A percentile compares a stretch with the other conserved stretches of the same genome.
phyloP scores from a whole-genome alignment of 2,329 filamentous ascomycete genomes.

The Corinectria fuckeliana region DNA sequence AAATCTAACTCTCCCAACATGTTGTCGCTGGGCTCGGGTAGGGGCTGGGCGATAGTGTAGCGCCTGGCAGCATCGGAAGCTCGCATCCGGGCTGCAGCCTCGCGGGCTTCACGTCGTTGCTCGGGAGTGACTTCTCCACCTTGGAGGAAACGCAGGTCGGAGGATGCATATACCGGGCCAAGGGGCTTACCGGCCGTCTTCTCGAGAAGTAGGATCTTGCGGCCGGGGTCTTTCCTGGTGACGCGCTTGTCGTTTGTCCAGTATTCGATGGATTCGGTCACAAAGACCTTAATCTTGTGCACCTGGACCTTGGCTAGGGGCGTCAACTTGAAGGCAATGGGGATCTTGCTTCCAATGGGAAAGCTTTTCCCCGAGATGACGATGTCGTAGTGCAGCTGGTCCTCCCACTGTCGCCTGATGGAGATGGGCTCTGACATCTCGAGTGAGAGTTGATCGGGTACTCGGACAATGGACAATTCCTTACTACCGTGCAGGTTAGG shows the following conservation, averaged over 20 bases:
- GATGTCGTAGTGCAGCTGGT: conserved; percentile 94
- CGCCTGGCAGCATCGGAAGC: conserved; percentile 59
- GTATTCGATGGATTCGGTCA: conserved; percentile 91
- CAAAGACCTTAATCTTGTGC: conserved; percentile 88
- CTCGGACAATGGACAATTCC: conserved; percentile 83
- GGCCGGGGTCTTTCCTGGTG: conserved; percentile 81
- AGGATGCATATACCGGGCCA: conserved; percentile 74
- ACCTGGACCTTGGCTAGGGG: conserved; percentile 92
- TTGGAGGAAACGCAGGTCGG: conserved; percentile 76
- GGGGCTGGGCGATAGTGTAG: conserved; percentile 45
- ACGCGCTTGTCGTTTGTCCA: conserved; percentile 86
- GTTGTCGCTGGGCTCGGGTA: conserved; percentile 68
- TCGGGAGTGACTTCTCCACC: conserved; percentile 75
- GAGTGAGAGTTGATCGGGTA: conserved; percentile 85
- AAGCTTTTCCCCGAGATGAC: conserved; percentile 97
- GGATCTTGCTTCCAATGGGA: conserved; percentile 83
- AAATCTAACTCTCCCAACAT: conserved; percentile 80
- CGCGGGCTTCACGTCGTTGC: conserved; percentile 55
- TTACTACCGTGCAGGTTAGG: conserved; percentile 83
- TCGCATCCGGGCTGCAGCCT: conserved; percentile 55
- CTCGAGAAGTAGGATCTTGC: conserved; percentile 86
- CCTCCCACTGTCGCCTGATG: conserved; percentile 92
- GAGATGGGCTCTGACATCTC: conserved; percentile 94
- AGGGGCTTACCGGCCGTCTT: conserved; percentile 83
- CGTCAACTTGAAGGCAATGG: conserved; percentile 92